Conservation (phyloP, 2,329 filamentous ascomycete species). For the Raffaelea arxii region DNA sequence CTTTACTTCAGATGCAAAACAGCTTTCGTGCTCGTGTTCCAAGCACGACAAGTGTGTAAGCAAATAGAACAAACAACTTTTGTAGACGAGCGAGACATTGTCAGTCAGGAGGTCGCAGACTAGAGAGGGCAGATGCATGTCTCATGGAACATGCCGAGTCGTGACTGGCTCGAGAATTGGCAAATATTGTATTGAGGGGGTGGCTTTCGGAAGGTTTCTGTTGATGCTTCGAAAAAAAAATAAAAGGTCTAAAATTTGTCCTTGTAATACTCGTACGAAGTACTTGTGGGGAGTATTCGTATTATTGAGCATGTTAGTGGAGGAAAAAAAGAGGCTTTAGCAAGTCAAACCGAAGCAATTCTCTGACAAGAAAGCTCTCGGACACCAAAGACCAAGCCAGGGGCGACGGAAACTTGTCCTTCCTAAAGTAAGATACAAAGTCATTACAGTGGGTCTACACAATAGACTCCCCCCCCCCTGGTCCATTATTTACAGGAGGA, state of each 20-base stretch:
- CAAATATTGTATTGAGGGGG: neutral
- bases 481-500: neutral
- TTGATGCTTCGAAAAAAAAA: neutral
- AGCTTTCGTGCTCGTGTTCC: too few relatives aligned
- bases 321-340: slow-evolving; percentile 6
- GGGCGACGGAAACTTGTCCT: slow-evolving; percentile 13
- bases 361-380: slow-evolving; percentile 24
- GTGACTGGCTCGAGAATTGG: too few relatives aligned
- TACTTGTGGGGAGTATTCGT: neutral
- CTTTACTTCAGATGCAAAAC: too few relatives aligned
- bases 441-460: too few relatives aligned
- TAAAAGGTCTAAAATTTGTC: neutral
- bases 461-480: too few relatives aligned
- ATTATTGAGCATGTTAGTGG: neutral
- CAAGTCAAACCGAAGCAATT: slow-evolving; percentile 28
- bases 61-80: too few relatives aligned
- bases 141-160: too few relatives aligned
- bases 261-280: neutral
- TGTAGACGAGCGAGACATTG: too few relatives aligned
- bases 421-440: neutral
- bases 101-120: too few relatives aligned
- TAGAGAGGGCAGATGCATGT: too few relatives aligned
- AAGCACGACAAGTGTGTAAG: too few relatives aligned
- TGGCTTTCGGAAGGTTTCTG: neutral
- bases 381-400: too few relatives aligned